Base-by-base conservation (phyloP, 805 yeast species). In the Monosporozyma solicola region DNA sequence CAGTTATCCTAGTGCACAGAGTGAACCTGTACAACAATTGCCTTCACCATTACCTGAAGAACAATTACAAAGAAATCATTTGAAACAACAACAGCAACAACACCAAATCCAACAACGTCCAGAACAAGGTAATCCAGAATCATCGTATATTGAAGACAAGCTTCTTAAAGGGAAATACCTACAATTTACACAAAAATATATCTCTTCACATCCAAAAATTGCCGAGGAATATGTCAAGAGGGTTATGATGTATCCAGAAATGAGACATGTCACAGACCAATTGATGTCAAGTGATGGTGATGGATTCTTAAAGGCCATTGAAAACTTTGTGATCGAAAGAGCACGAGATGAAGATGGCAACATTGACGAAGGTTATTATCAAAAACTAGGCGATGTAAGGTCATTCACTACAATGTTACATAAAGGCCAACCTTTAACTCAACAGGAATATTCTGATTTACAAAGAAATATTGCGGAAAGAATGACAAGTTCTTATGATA, bases 221-320 rank as follows among this genome's bases (percentile, higher is more conserved):
- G 70, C 71, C 2, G 57, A 66, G 47, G 70, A 65, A 49, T 66
- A 64, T 48, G 69, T 67, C 1, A 58, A 61, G 39, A 62, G 63
- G 51, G 59, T 66, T 59, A 57, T 65, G 61, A 59, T 61, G 56
- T 72, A 69, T 48, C 69, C 72, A 39, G 82, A 80, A 13, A 72
- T 79, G 53, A 68, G 77, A 57, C 73, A 84, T 3, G 78, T 90
- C 45, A 94, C 96, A 0, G 95, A 88, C 58, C 95, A 88, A 61
- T 67, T 90, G 29, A 74, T 88, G 59, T 80, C 80, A 59, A 59
- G 49, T 62, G 87, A 85, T 56, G 96, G 95, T n/a, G 77, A 78
- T 57, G 79, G 82, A 44, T 87, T 89, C 57, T 77, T 88, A 33
- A 84, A 84, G 57, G 83, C 87, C 77, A 84, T 90, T 80, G 95